Evolutionary conservation across 192 early-diverging fungal species (phyloP).

Genomic region (Backusella circina): DNA sequence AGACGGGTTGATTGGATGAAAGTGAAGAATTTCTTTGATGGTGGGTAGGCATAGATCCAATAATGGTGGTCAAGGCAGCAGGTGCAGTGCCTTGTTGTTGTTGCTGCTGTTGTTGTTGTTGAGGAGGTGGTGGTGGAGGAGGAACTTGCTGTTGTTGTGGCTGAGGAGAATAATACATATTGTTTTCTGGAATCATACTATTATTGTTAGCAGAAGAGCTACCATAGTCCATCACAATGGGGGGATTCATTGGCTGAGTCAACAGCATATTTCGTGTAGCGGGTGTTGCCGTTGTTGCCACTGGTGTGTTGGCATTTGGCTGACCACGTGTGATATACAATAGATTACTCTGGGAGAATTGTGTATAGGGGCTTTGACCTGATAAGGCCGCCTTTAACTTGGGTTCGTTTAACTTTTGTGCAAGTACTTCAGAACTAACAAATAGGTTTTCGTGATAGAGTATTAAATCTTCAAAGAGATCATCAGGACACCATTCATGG

Average conservation of each 20-base stretch:
- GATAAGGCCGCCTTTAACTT: neutral
- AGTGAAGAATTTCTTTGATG: neutral
- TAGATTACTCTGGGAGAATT: constrained; percentile 9
- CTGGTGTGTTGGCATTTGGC: neutral
- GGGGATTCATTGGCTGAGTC: constrained; percentile 3
- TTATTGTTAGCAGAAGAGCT: neutral
- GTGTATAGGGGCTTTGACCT: constrained; percentile 1
- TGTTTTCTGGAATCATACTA: neutral
- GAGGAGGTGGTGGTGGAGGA: neutral
- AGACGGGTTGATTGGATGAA: neutral
- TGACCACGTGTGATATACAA: neutral
- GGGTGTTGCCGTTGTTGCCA: neutral
- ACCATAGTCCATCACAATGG: neutral
- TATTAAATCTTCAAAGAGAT: constrained; percentile 31
- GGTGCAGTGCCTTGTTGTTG: neutral
- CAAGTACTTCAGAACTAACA: neutral
- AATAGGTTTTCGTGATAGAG: constrained; percentile 4
- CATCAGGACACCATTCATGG: constrained; percentile 20
- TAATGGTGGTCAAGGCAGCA: neutral
- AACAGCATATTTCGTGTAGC: neutral
- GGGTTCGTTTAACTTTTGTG: neutral
- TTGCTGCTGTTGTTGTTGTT: neutral
- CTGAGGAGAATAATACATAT: neutral
- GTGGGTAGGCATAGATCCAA: neutral
- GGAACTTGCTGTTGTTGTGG: neutral